Conservation (phyloP, 805 yeast species). For the Candida golubevii region DNA sequence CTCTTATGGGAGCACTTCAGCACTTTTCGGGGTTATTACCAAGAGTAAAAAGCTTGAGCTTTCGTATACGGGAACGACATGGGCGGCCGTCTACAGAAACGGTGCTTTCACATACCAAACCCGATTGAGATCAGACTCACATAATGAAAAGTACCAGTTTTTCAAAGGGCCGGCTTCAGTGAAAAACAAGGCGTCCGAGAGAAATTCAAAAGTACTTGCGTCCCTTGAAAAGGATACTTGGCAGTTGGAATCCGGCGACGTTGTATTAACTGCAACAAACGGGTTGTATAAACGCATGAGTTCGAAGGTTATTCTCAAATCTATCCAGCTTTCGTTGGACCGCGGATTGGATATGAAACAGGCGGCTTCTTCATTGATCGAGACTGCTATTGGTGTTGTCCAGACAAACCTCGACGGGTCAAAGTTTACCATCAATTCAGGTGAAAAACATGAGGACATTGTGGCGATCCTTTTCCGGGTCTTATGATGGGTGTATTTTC, state of each 20-base stretch:
- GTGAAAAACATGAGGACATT: constrained; percentile 1
- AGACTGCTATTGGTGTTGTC: not conserved
- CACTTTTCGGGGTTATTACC: not conserved
- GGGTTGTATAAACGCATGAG: constrained; percentile 1
- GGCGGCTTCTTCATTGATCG: constrained; percentile 1
- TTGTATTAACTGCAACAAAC: constrained; percentile 2
- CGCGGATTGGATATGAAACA: not conserved
- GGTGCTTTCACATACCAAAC: not conserved
- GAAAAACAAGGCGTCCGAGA: not conserved
- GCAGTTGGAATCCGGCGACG: constrained; percentile 1
- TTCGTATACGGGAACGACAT: constrained; percentile 1
- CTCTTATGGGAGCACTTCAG: not conserved
- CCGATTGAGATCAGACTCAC: not conserved
- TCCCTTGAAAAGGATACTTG: not conserved
- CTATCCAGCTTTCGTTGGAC: not conserved
- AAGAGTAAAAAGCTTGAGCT: not conserved
- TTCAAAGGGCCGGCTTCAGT: not conserved
- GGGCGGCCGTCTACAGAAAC: not conserved
- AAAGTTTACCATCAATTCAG: not conserved
- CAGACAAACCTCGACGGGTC: not conserved
- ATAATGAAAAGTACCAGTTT: not conserved
- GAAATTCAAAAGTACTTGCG: not conserved
- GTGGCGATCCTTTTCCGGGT: constrained; percentile 1
- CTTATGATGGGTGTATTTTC: not conserved
- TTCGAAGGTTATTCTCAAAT: not conserved